These are phyloP conservation scores for Phlyctochytrium bullatum DNA, from an alignment of 192 early-diverging fungal species.

Conservation along the genomic window DNA sequence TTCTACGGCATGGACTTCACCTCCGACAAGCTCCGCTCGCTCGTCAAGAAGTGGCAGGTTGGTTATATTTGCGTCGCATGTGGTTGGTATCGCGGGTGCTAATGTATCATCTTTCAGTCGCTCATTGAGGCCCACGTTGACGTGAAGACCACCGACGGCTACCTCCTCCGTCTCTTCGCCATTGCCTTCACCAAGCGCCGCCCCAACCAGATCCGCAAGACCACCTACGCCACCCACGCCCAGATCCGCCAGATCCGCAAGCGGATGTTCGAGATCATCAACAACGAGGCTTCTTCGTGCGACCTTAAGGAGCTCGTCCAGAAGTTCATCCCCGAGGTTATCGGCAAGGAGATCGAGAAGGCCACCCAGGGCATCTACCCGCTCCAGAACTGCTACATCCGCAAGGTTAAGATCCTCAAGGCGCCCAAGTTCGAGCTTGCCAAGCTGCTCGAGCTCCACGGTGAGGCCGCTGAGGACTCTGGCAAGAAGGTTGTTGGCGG, in stretches of 20 bases:
- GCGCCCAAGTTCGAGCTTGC: slow-evolving; percentile 92
- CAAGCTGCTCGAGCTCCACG: slow-evolving; percentile 97
- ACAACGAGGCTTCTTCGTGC: slow-evolving; percentile 74
- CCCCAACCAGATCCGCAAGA: slow-evolving; percentile 93
- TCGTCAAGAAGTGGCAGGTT: slow-evolving; percentile 99
- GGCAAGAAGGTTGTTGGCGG: slow-evolving; percentile 74
- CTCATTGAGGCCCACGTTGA: slow-evolving; percentile 97
- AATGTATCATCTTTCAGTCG: too few relatives aligned
- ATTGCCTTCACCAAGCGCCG: slow-evolving; percentile 96
- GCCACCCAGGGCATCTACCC: slow-evolving; percentile 97
- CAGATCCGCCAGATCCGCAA: slow-evolving; percentile 99
- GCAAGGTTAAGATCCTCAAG: slow-evolving; percentile 99
- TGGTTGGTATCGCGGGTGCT: not conserved
- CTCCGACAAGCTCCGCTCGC: slow-evolving; percentile 98
- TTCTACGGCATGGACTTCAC: slow-evolving; percentile 99
- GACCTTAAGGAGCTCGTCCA: slow-evolving; percentile 94
- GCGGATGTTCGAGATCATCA: slow-evolving; percentile 99
- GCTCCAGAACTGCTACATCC: slow-evolving; percentile 92
- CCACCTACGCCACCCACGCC: slow-evolving; percentile 94
- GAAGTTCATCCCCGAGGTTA: slow-evolving; percentile 96
- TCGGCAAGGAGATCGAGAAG: slow-evolving; percentile 98
- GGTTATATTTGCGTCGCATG: slow-evolving; percentile 8
- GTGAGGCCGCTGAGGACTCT: slow-evolving; percentile 77
- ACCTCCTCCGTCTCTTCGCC: slow-evolving; percentile 95
- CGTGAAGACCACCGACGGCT: slow-evolving; percentile 99